A percentile compares a stretch with the other conserved stretches of the same genome.
Conservation (phyloP, 371 early-diverging fungal species). For the Mortierella sp. region DNA sequence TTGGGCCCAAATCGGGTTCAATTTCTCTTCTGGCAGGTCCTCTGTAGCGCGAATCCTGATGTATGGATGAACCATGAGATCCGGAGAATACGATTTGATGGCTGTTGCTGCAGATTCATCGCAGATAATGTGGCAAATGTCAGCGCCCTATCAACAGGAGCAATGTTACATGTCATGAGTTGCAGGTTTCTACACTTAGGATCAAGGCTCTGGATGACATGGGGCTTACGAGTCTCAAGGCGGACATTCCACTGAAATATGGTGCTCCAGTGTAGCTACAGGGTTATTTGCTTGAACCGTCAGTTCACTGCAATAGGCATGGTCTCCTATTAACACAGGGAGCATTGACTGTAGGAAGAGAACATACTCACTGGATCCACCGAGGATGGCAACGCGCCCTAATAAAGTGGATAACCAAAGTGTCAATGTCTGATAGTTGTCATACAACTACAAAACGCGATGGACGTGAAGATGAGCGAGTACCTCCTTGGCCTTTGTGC, state of each 20-base stretch:
- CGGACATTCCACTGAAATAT: slow-evolving; percentile 85
- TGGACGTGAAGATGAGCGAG: not conserved
- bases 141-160: slow-evolving; percentile 78
- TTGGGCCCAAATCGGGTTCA: slow-evolving; percentile 36
- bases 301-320: not conserved
- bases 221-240: slow-evolving; percentile 77
- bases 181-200: no score
- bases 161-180: not conserved
- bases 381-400: slow-evolving; percentile 78
- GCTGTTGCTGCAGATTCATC: slow-evolving; percentile 80
- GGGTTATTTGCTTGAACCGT: not conserved
- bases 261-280: slow-evolving; percentile 72
- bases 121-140: slow-evolving; percentile 92
- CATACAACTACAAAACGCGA: no score
- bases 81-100: slow-evolving; percentile 73
- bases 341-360: no score
- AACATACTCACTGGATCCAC: slow-evolving; percentile 82
- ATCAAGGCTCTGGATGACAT: no score
- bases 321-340: no score
- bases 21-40: slow-evolving; percentile 8
- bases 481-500: slow-evolving; percentile 92
- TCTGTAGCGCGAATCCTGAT: slow-evolving; percentile 47
- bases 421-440: not conserved
- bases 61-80: slow-evolving; percentile 75
- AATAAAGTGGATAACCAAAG: not conserved